These are phyloP conservation scores for Parafenestella ontariensis DNA, from an alignment of 2,329 filamentous ascomycete genomes.

Conservation along the genomic window DNA sequence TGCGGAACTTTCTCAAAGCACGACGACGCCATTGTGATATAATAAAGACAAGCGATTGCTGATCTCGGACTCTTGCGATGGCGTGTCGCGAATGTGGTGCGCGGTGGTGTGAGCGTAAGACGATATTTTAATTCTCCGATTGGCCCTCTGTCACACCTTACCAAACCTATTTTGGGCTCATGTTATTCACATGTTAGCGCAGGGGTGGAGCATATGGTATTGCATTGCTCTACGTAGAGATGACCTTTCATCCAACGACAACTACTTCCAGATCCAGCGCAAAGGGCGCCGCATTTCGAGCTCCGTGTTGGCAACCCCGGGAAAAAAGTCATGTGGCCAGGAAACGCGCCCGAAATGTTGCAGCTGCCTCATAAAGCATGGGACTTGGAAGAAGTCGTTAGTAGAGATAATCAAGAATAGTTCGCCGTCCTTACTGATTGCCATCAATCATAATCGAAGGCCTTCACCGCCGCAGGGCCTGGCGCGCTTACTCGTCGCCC, in stretches of 20 bases:
- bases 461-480: neutral
- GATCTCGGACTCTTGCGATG: neutral
- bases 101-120: constrained; percentile 26
- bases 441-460: neutral
- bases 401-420: neutral
- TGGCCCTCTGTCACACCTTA: neutral
- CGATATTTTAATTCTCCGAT: constrained; percentile 1
- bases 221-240: neutral
- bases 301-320: neutral
- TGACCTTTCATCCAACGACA: neutral
- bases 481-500: neutral
- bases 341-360: neutral
- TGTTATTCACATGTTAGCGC: neutral
- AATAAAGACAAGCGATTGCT: neutral
- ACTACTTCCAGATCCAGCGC: neutral
- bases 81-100: constrained; percentile 16
- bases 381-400: neutral
- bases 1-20: neutral
- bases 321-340: neutral
- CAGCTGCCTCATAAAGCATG: neutral
- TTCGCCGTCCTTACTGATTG: neutral
- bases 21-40: neutral
- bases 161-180: too few relatives aligned
- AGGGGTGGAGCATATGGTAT: neutral
- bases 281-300: neutral